These are phyloP conservation scores for Trichophyton verrucosum DNA, from an alignment of 2,329 filamentous ascomycete genomes.

Conservation along the genomic window DNA sequence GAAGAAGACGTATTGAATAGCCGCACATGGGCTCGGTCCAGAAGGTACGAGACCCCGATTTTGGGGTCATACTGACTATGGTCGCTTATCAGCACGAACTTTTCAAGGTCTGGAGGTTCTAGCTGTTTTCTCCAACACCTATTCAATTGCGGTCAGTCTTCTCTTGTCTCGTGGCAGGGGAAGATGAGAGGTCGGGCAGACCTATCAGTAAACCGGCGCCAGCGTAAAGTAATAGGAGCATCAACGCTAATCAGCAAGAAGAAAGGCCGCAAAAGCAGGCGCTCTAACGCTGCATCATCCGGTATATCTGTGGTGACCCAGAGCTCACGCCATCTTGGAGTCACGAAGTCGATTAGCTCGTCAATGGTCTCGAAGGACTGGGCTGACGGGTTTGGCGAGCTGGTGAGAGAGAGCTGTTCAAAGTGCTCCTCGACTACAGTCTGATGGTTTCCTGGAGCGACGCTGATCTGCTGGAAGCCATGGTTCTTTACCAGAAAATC, in stretches of 20 bases:
- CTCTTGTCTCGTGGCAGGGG: neutral
- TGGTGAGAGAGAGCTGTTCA: constrained; percentile 3
- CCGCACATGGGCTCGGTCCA: constrained; percentile 69
- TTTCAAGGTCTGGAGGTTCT: constrained; percentile 42
- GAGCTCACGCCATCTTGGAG: constrained; percentile 64
- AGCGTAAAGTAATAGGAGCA: constrained; percentile 72
- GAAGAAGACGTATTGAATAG: constrained; percentile 73
- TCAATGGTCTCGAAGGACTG: constrained; percentile 50
- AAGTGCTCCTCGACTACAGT: constrained; percentile 3
- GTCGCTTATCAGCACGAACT: constrained; percentile 55
- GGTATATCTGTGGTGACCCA: constrained; percentile 81
- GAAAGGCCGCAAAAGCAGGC: constrained; percentile 68
- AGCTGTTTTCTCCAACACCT: constrained; percentile 39
- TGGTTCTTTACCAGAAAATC: constrained; percentile 76
- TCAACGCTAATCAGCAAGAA: constrained; percentile 89
- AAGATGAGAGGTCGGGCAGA: constrained; percentile 13
- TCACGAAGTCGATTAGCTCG: constrained; percentile 71
- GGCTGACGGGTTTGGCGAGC: constrained; percentile 6
- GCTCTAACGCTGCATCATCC: constrained; percentile 59
- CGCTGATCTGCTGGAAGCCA: constrained; percentile 61
- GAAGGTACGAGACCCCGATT: constrained; percentile 59
- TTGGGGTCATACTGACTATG: constrained; percentile 56
- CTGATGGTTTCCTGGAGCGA: constrained; percentile 28
- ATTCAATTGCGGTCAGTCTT: constrained; percentile 5
- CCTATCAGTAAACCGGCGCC: constrained; percentile 59